Conservation (phyloP, 2,329 filamentous ascomycete species). For the Sporothrix sp. region DNA sequence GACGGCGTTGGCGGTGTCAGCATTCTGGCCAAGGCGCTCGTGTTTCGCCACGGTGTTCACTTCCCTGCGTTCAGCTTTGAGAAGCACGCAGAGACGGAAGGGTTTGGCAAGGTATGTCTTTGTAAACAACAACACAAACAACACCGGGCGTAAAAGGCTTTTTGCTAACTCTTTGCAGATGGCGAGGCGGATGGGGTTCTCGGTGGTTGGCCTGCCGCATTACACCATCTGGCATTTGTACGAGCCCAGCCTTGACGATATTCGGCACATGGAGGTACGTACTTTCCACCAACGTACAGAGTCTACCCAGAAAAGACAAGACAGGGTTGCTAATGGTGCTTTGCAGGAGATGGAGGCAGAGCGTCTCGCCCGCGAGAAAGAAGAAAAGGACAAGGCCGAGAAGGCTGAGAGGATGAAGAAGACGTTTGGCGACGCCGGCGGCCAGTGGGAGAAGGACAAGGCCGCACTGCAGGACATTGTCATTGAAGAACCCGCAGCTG, state of each 20-base stretch:
- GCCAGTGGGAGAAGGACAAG: slow-evolving; percentile 88
- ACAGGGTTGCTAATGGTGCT: too few species aligned
- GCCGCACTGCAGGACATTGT: slow-evolving; percentile 62
- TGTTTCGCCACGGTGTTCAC: slow-evolving; percentile 90
- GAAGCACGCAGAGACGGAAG: slow-evolving; percentile 96
- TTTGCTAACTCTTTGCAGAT: too few species aligned
- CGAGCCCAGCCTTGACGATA: slow-evolving; percentile 95
- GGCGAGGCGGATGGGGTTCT: slow-evolving; percentile 92
- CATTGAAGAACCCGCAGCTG: slow-evolving; percentile 38
- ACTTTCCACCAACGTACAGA: not conserved
- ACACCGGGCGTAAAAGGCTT: too few species aligned
- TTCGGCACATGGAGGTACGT: slow-evolving; percentile 83
- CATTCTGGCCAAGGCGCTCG: slow-evolving; percentile 89
- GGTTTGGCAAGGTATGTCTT: slow-evolving; percentile 77
- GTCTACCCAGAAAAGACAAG: too few species aligned
- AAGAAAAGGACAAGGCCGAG: slow-evolving; percentile 65
- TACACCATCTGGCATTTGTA: slow-evolving; percentile 99
- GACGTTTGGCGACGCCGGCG: slow-evolving; percentile 64
- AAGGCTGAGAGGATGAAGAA: slow-evolving; percentile 70
- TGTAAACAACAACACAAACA: too few species aligned
- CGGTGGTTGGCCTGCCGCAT: slow-evolving; percentile 88
- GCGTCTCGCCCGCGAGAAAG: slow-evolving; percentile 65
- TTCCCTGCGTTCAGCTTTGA: slow-evolving; percentile 98
- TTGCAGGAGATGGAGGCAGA: slow-evolving; percentile 84
- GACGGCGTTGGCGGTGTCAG: slow-evolving; percentile 96